These are phyloP conservation scores for Trichosanthes truncata DNA, from an alignment of 306 rosid genomes.

Conservation along the genomic window DNA sequence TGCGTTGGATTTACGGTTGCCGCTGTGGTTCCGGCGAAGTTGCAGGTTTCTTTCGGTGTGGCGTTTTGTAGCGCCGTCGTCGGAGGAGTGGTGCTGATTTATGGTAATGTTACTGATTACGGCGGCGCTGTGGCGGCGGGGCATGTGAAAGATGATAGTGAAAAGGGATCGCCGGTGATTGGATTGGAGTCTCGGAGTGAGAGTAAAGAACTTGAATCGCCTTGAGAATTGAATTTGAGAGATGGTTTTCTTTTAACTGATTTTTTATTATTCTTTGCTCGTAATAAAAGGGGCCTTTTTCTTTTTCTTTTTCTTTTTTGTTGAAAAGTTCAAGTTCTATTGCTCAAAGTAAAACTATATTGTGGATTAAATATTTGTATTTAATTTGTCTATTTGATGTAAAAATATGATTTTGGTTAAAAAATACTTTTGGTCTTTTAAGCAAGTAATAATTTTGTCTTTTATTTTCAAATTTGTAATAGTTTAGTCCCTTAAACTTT, in stretches of 20 bases:
- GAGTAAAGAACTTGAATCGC: conserved; percentile 5
- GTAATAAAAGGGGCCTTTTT: not conserved
- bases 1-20: conserved; percentile 50
- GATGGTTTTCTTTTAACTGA: not conserved
- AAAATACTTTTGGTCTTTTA: too few species aligned
- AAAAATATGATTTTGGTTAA: too few species aligned
- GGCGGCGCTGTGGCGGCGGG: conserved; percentile 73
- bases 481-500: too few species aligned
- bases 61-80: conserved; percentile 42
- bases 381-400: too few species aligned
- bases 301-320: too few species aligned
- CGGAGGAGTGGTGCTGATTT: conserved; percentile 42
- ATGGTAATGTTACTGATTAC: conserved; percentile 51
- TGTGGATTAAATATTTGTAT: too few species aligned
- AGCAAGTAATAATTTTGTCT: too few species aligned
- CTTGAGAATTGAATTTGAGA: not conserved
- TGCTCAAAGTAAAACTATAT: not conserved
- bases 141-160: conserved; percentile 35
- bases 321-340: not conserved
- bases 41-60: conserved; percentile 35
- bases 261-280: not conserved
- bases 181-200: conserved; percentile 3
- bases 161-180: conserved; percentile 8
- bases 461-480: too few species aligned
- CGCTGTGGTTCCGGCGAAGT: conserved; percentile 24